A percentile compares a stretch with the other conserved stretches of the same genome.
Evolutionary conservation across 2,329 filamentous ascomycete genomes (phyloP).

Genomic region (Phaeosphaeriaceae sp.): DNA sequence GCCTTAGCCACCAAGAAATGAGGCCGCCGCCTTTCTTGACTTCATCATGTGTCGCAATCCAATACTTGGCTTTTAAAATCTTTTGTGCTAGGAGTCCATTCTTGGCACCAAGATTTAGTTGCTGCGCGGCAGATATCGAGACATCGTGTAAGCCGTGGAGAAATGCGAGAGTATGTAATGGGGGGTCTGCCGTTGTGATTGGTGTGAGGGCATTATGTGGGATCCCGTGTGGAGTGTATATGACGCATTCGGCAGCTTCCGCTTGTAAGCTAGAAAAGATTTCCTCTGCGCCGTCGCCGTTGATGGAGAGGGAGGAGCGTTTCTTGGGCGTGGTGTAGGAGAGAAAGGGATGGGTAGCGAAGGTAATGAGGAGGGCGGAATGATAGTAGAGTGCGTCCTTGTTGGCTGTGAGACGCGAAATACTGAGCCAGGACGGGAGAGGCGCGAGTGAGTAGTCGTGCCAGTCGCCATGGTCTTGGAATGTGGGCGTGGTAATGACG

Average conservation of each 20-base stretch:
- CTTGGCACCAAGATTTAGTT: slow-evolving; percentile 68
- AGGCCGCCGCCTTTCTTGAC: slow-evolving; percentile 65
- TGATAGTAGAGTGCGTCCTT: slow-evolving; percentile 65
- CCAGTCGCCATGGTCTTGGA: slow-evolving; percentile 54
- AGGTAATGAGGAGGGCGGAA: slow-evolving; percentile 64
- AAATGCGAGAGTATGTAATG: slow-evolving; percentile 62
- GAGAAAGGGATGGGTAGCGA: slow-evolving; percentile 49
- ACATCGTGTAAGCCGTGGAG: slow-evolving; percentile 71
- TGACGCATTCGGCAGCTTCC: slow-evolving; percentile 59
- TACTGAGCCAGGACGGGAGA: slow-evolving; percentile 67
- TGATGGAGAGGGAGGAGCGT: slow-evolving; percentile 39
- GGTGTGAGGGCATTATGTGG: slow-evolving; percentile 53
- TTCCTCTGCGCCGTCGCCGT: slow-evolving; percentile 36
- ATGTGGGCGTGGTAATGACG: slow-evolving; percentile 59
- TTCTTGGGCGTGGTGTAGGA: slow-evolving; percentile 35
- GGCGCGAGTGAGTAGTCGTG: slow-evolving; percentile 51
- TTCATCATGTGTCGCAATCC: slow-evolving; percentile 71
- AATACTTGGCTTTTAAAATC: slow-evolving; percentile 63
- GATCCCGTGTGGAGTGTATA: slow-evolving; percentile 71
- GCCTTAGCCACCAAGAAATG: slow-evolving; percentile 57
- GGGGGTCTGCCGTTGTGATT: slow-evolving; percentile 53
- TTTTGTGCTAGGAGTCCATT: slow-evolving; percentile 66
- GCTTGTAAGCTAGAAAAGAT: slow-evolving; percentile 9
- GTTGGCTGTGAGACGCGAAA: slow-evolving; percentile 62
- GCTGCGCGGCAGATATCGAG: slow-evolving; percentile 56